Evolutionary conservation across 257 asterid species (phyloP), one percentile per base, ranked within the genome.

Genomic region (Solanum virginianum): DNA sequence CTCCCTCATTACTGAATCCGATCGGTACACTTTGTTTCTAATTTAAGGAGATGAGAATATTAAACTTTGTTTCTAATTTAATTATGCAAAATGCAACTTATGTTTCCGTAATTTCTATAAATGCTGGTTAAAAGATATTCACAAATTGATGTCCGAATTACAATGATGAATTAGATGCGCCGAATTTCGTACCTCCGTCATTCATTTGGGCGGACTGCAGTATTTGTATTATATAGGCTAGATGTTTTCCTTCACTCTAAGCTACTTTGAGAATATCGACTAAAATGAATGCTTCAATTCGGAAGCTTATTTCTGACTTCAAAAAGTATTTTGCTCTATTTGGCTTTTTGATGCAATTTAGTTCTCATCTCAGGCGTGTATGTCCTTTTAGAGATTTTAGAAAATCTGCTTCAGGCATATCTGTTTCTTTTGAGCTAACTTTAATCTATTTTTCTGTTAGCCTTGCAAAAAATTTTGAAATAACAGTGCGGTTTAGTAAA

Each of bases 1-100:
- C 77, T 88, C 90, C 51, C 89, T 95, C 82, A 86, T 92, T 85
- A 92, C 93, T n/a, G 84, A 87, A 83, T 94, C 97, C 63, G 98
- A 97, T 88, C 91, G 95, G 99, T 95, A 93, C 63, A 18, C 39
- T 75, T 49, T 29, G 22, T 63, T 22, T 47, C 43, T 49, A 49
- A 2, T 75, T 24, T 4, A 24, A 16, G n/a, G n/a, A n/a, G n/a
- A n/a, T n/a, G n/a, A n/a, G n/a, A n/a, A n/a, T n/a, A n/a, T n/a
- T n/a, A n/a, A n/a, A 18, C 39, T 75, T 49, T 29, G 22, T 63
- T 22, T 47, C 43, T 49, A 49, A 2, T 75, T 24, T 4, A 24
- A 16, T 68, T 32, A 32, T 68, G 47, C 75, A 14, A 68, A 66
- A 32, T 68, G 16, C 22, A 11, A 7, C n/a, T 72, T 74, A 74